Evolutionary conservation across 208 protist species (phyloP).

Genomic region (Leishmania amazonensis): DNA sequence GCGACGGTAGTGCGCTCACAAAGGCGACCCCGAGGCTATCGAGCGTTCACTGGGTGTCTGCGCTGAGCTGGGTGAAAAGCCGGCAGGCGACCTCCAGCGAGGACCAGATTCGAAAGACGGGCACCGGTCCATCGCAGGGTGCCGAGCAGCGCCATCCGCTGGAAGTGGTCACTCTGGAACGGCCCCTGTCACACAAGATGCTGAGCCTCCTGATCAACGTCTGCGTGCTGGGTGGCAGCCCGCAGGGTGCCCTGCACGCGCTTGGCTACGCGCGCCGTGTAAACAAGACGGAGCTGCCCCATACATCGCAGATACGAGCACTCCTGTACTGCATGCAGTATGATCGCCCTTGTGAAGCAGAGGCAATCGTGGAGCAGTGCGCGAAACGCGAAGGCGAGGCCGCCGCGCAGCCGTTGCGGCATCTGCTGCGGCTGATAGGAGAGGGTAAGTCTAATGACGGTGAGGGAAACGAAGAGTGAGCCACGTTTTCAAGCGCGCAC

Average conservation of each 20-base stretch:
- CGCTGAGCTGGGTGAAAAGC: conserved; percentile 69
- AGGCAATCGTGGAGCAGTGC: conserved; percentile 63
- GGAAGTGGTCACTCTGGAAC: conserved; percentile 25
- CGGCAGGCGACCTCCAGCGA: conserved; percentile 52
- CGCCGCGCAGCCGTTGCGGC: conserved; percentile 45
- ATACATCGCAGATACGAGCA: conserved; percentile 64
- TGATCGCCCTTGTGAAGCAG: conserved; percentile 68
- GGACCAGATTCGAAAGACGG: conserved; percentile 56
- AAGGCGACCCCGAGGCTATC: neutral
- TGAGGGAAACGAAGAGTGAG: neutral
- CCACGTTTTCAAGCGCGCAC: neutral
- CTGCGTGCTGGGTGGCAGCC: conserved; percentile 75
- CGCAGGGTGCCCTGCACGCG: conserved; percentile 62
- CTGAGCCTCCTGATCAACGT: conserved; percentile 78
- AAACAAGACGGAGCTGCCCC: conserved; percentile 64
- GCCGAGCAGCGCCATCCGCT: conserved; percentile 25
- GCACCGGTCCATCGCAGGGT: conserved; percentile 58
- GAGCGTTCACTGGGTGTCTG: conserved; percentile 78
- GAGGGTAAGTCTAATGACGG: conserved; percentile 19
- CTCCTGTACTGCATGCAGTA: conserved; percentile 82
- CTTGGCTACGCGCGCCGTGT: conserved; percentile 69
- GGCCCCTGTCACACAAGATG: conserved; percentile 45
- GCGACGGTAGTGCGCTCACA: neutral
- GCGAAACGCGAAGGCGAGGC: conserved; percentile 42
- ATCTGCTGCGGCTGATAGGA: conserved; percentile 41